Evolutionary conservation across 148 eudicot species (phyloP).

Genomic region (Tetragonia tetragonoides): DNA sequence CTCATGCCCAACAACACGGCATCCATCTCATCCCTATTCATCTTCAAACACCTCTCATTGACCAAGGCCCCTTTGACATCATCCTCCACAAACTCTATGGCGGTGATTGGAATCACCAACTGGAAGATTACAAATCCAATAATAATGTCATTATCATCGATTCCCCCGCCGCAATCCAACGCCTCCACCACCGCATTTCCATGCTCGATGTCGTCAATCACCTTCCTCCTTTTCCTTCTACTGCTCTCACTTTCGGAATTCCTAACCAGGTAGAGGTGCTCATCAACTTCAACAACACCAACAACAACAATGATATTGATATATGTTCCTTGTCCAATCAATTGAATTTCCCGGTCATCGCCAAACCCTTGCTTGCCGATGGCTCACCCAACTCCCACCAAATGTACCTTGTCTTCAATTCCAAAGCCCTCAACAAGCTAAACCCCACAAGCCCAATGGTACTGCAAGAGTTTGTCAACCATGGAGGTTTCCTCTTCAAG

Average conservation of each 20-base stretch:
- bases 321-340: neutral
- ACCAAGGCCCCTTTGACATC: conserved; percentile 60
- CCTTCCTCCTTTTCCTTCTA: conserved; percentile 14
- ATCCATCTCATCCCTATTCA: conserved; percentile 50
- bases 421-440: conserved; percentile 38
- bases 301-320: conserved; percentile 18
- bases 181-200: conserved; percentile 48
- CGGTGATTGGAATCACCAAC: conserved; percentile 48
- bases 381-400: conserved; percentile 47
- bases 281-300: no score
- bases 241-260: conserved; percentile 12
- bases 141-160: conserved; percentile 43
- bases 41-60: conserved; percentile 33
- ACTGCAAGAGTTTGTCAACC: conserved; percentile 70
- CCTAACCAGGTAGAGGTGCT: conserved; percentile 41
- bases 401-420: conserved; percentile 49
- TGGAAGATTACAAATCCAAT: conserved; percentile 23
- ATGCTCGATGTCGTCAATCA: conserved; percentile 55
- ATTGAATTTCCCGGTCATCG: conserved; percentile 48
- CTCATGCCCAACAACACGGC: conserved; percentile 37
- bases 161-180: conserved; percentile 37
- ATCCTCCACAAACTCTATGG: conserved; percentile 55
- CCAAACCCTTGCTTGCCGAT: conserved; percentile 53
- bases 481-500: conserved; percentile 71
- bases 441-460: conserved; percentile 37